Evolutionary conservation across 139 green algal species (phyloP).

Genomic region (Zygnema cylindricum): DNA sequence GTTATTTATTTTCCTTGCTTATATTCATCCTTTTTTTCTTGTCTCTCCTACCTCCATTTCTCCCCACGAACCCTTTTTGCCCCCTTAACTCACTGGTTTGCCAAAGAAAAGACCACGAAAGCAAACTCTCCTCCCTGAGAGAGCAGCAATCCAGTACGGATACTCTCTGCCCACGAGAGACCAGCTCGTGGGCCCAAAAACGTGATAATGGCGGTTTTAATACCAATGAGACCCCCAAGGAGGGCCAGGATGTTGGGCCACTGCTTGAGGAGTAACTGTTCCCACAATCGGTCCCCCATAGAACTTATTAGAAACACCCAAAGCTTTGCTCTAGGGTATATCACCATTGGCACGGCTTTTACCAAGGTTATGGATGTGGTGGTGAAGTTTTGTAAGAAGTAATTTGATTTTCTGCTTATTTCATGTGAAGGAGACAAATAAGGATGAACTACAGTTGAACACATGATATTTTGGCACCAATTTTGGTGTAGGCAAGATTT

Average conservation of each 20-base stretch:
- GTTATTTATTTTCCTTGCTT: no score
- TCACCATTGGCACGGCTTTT: no score
- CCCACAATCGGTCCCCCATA: neutral
- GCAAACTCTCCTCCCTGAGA: constrained; percentile 97
- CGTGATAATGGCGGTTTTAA: constrained; percentile 88
- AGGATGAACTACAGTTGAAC: no score
- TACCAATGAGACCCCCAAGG: constrained; percentile 78
- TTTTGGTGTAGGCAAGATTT: no score
- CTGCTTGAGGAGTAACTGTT: constrained; percentile 71
- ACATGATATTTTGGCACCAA: no score
- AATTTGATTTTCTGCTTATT: neutral
- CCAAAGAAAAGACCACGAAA: constrained; percentile 92
- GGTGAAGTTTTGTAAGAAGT: neutral
- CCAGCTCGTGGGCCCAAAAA: constrained; percentile 77
- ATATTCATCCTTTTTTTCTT: no score
- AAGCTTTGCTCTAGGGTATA: no score
- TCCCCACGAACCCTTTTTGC: no score
- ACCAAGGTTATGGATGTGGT: no score
- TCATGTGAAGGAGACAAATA: no score
- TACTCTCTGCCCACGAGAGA: constrained; percentile 77
- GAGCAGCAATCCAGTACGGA: constrained; percentile 88
- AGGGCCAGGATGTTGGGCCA: constrained; percentile 78
- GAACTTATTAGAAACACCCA: neutral
- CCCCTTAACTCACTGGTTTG: constrained; percentile 57
- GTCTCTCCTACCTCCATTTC: no score